Percentiles rank a stretch among this genome's conserved stretches.
phyloP scores from a whole-genome alignment of 2,329 filamentous ascomycete genomes.

The Botrytis cinerea region DNA sequence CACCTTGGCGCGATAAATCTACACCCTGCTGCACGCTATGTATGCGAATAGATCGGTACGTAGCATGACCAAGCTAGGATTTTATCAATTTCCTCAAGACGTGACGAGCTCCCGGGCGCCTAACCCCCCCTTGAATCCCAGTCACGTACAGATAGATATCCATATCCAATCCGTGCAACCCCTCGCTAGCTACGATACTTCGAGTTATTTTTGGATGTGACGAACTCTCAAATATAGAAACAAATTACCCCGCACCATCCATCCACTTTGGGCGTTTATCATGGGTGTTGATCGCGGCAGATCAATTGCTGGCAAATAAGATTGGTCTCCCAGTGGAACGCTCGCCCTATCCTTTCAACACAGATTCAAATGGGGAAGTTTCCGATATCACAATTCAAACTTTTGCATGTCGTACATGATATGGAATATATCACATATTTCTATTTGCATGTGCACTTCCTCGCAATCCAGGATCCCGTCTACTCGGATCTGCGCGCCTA shows the following conservation, averaged over 20 bases:
- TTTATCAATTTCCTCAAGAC: background rate
- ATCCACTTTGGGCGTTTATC: background rate
- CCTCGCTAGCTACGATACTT: too few relatives aligned
- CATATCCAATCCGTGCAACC: background rate
- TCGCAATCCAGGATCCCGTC: background rate
- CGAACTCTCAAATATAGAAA: constrained; percentile 13
- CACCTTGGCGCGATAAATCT: fast-evolving
- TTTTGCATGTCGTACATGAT: background rate
- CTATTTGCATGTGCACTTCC: background rate
- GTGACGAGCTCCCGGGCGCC: background rate
- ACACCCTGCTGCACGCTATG: background rate
- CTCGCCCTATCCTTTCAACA: background rate
- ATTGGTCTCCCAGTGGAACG: background rate
- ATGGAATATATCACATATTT: background rate
- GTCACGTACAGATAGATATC: background rate
- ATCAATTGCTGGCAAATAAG: background rate
- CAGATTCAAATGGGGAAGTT: background rate
- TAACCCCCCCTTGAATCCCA: background rate
- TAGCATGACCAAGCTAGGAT: background rate
- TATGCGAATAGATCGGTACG: fast-evolving
- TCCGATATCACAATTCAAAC: background rate
- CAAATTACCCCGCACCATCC: background rate
- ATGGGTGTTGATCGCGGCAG: background rate
- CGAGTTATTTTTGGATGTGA: constrained; percentile 16
- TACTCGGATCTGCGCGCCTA: background rate